These are phyloP conservation scores for Pseudocercospora musae DNA, from an alignment of 2,329 filamentous ascomycete genomes.

Conservation along the genomic window DNA sequence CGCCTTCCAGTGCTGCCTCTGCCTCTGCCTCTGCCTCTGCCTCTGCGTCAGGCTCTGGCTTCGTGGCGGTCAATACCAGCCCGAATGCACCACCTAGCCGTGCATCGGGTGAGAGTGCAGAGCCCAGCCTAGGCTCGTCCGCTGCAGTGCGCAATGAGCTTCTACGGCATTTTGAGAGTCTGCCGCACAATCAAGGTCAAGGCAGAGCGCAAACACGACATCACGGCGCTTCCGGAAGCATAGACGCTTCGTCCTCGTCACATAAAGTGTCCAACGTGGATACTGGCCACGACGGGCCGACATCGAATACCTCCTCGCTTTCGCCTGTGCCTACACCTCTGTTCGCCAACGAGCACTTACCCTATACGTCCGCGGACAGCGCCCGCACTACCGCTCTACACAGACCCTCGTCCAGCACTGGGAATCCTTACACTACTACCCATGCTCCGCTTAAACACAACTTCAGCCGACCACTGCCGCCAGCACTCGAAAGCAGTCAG, in stretches of 20 bases:
- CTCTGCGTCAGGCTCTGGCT: slow-evolving; percentile 40
- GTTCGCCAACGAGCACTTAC: slow-evolving; percentile 24
- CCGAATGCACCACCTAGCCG: slow-evolving; percentile 26
- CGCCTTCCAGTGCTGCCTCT: slow-evolving; percentile 21
- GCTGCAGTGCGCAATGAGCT: slow-evolving; percentile 58
- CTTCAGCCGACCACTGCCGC: slow-evolving; percentile 37
- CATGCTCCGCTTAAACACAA: slow-evolving; percentile 34
- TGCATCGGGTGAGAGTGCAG: slow-evolving; percentile 32
- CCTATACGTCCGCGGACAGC: slow-evolving; percentile 21
- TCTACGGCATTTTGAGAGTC: slow-evolving; percentile 61
- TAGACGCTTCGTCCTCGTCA: slow-evolving; percentile 7
- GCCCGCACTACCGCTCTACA: slow-evolving; percentile 15
- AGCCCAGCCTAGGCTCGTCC: slow-evolving; percentile 41
- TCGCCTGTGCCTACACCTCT: slow-evolving; percentile 29
- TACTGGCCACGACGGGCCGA: slow-evolving; percentile 16
- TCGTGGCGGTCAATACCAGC: slow-evolving; percentile 56
- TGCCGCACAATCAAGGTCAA: slow-evolving; percentile 49
- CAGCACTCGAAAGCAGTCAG: slow-evolving; percentile 36
- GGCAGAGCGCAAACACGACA: slow-evolving; percentile 26
- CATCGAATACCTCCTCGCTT: slow-evolving; percentile 30
- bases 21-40: slow-evolving; percentile 46
- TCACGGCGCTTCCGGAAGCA: slow-evolving; percentile 17
- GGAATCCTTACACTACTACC: slow-evolving; percentile 15
- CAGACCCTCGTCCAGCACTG: slow-evolving; percentile 28
- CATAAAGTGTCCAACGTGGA: neutral